A percentile compares a stretch with the other conserved stretches of the same genome.
phyloP scores from a whole-genome alignment of 1,284 basidiomycete species.

The Ganoderma boninense region DNA sequence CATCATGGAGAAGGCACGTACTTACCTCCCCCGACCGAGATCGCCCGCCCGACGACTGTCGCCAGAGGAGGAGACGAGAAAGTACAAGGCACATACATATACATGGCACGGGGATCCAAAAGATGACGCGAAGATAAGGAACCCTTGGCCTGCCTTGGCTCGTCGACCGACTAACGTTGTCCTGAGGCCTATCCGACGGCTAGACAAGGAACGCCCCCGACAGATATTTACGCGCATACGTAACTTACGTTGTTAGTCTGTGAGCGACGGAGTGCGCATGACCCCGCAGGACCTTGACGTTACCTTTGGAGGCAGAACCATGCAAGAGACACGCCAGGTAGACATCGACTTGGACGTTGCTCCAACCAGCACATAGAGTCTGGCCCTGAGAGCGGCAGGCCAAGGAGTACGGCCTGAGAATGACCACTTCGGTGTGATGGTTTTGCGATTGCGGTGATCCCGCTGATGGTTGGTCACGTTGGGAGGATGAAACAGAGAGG shows the following conservation, averaged over 20 bases:
- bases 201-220: background rate
- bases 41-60: background rate
- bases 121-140: background rate
- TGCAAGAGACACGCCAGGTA: background rate
- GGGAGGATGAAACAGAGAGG: conserved; percentile 1
- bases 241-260: background rate
- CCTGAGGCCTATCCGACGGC: background rate
- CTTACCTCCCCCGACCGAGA: background rate
- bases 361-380: background rate
- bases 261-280: background rate
- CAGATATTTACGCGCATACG: background rate
- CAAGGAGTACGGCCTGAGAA: background rate
- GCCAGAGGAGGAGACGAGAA: background rate
- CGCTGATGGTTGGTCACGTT: background rate
- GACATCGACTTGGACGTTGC: background rate
- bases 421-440: background rate
- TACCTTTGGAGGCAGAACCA: background rate
- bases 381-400: background rate
- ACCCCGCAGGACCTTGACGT: background rate
- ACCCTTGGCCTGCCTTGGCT: background rate
- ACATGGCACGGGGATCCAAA: background rate
- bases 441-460: background rate
- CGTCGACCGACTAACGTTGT: background rate
- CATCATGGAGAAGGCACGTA: background rate
- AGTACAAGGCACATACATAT: no score